phyloP scores from a whole-genome alignment of 2,329 filamentous ascomycete species.

The Claviceps humidiphila region DNA sequence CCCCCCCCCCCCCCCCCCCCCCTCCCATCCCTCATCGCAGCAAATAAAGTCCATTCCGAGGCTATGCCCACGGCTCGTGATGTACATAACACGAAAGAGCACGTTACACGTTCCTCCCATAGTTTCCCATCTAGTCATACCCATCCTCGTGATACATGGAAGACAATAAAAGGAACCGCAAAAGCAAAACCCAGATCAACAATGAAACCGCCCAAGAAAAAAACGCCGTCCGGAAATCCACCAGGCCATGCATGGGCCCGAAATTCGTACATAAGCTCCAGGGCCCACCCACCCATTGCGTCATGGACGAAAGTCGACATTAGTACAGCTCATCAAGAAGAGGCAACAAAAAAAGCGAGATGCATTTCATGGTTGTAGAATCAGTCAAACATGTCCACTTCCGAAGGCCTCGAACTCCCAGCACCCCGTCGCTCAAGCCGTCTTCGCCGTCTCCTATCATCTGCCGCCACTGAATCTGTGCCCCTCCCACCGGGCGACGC shows the following conservation, averaged over 20 bases:
- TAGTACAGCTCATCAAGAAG: not conserved
- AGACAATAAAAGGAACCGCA: not conserved
- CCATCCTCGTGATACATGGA: not conserved
- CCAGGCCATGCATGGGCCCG: not conserved
- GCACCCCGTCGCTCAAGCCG: constrained; percentile 38
- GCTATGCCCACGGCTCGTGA: too few relatives aligned
- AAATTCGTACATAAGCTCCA: not conserved
- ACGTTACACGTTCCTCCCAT: too few relatives aligned
- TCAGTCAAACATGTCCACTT: constrained; percentile 26
- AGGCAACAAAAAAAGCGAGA: not conserved
- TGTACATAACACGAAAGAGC: too few relatives aligned
- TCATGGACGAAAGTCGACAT: not conserved
- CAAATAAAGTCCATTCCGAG: too few relatives aligned
- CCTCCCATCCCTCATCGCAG: too few relatives aligned
- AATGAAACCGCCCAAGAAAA: not conserved
- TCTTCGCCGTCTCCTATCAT: constrained; percentile 41
- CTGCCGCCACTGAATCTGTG: constrained; percentile 24
- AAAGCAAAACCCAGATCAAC: not conserved
- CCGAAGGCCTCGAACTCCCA: constrained; percentile 21
- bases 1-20: too few relatives aligned
- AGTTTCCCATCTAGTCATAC: not conserved
- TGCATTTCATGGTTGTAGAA: not conserved
- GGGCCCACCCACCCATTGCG: not conserved
- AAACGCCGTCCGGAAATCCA: not conserved
- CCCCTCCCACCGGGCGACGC: constrained; percentile 29